A percentile compares a stretch with the other conserved stretches of the same genome.
These are phyloP conservation scores for Moniliophthora roreri DNA, from an alignment of 1,284 basidiomycete genomes.

Conservation along the genomic window DNA sequence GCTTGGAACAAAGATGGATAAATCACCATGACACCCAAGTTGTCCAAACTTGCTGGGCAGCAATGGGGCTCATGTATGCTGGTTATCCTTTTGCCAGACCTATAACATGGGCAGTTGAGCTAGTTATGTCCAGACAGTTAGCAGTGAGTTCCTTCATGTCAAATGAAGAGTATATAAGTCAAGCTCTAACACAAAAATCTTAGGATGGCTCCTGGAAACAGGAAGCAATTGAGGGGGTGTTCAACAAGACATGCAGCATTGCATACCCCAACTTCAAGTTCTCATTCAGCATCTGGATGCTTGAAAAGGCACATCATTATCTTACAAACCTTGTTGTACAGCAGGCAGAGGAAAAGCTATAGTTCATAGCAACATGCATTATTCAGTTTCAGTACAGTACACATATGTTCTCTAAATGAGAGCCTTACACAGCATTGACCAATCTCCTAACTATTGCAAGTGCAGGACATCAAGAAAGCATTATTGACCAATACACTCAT, in stretches of 20 bases:
- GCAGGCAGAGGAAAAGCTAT: background rate
- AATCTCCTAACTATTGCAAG: too few species aligned
- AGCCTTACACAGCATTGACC: too few species aligned
- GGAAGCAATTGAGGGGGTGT: slow-evolving; percentile 91
- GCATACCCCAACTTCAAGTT: slow-evolving; percentile 96
- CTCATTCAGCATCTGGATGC: slow-evolving; percentile 91
- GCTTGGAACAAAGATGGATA: slow-evolving; percentile 80
- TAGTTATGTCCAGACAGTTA: slow-evolving; percentile 90
- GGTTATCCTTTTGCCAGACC: slow-evolving; percentile 79
- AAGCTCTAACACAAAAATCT: slow-evolving; percentile 54
- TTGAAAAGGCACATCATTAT: slow-evolving; percentile 75
- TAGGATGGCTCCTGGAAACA: slow-evolving; percentile 95
- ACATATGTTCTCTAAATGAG: too few species aligned
- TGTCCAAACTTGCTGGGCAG: slow-evolving; percentile 94
- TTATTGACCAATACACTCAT: too few species aligned
- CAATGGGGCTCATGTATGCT: slow-evolving; percentile 90
- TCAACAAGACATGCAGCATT: slow-evolving; percentile 93
- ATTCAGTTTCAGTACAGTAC: too few species aligned
- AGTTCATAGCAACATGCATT: too few species aligned
- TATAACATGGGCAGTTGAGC: slow-evolving; percentile 74
- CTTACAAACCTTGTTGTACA: slow-evolving; percentile 43
- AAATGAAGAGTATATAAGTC: background rate
- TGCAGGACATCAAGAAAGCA: too few species aligned
- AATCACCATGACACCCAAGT: slow-evolving; percentile 87
- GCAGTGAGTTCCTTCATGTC: slow-evolving; percentile 44